A percentile compares a stretch with the other conserved stretches of the same genome.
phyloP scores from a whole-genome alignment of 2,329 filamentous ascomycete genomes.

The Beauveria asiatica region DNA sequence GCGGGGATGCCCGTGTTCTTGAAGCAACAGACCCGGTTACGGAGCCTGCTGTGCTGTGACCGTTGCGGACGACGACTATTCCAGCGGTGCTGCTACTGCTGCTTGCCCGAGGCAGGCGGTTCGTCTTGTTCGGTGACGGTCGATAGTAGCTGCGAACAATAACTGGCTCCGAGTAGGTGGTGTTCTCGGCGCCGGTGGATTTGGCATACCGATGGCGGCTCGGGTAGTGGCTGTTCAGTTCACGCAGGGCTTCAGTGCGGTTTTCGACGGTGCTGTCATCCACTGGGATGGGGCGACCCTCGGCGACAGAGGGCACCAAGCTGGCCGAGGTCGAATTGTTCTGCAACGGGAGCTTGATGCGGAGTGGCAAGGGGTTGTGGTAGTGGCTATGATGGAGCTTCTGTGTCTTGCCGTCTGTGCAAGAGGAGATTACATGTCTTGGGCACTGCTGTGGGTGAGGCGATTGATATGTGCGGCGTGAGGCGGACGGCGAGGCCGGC shows the following conservation, averaged over 20 bases:
- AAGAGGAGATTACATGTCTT: background rate
- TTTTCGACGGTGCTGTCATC: conserved; percentile 47
- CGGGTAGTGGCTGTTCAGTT: conserved; percentile 50
- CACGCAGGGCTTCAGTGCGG: conserved; percentile 51
- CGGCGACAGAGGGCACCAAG: conserved; percentile 44
- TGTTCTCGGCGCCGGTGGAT: conserved; percentile 46
- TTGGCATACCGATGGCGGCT: conserved; percentile 49
- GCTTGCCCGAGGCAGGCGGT: conserved; percentile 17
- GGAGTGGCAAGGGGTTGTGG: conserved; percentile 33
- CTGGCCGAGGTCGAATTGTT: conserved; percentile 44
- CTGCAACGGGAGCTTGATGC: conserved; percentile 40
- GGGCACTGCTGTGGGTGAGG: background rate
- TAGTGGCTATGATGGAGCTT: background rate
- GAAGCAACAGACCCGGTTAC: conserved; percentile 19
- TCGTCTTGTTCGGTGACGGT: conserved; percentile 23
- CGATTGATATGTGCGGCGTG: background rate
- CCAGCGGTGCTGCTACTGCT: conserved; percentile 24
- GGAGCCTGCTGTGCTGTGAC: background rate
- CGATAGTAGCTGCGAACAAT: conserved; percentile 56
- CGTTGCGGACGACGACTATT: conserved; percentile 16
- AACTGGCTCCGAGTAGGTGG: conserved; percentile 56
- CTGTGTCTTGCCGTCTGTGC: background rate
- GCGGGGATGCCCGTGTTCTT: conserved; percentile 23
- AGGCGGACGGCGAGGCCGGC: background rate
- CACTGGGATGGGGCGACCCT: conserved; percentile 47